phyloP scores from a whole-genome alignment of 768 basidiomycete genomes.

The Tricholoma furcatifolium region DNA sequence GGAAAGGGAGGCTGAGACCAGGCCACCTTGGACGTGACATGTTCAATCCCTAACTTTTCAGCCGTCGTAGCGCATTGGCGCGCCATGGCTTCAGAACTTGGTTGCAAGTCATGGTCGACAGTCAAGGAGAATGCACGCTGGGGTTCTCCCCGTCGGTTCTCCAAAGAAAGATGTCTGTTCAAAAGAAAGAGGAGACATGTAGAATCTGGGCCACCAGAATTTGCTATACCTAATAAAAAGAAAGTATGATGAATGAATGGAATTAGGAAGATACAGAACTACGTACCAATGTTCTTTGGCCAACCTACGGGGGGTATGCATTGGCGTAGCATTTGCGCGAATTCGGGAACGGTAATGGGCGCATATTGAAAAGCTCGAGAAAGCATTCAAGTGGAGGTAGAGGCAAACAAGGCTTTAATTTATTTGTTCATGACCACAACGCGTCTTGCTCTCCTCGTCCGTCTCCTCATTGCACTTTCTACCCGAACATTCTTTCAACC shows the following conservation, averaged over 20 bases:
- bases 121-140: slow-evolving; percentile 52
- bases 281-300: slow-evolving; percentile 44
- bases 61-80: slow-evolving; percentile 43
- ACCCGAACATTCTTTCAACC: slow-evolving; percentile 93
- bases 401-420: neutral
- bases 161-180: slow-evolving; percentile 36
- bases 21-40: slow-evolving; percentile 45
- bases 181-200: slow-evolving; percentile 75
- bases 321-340: slow-evolving; percentile 41
- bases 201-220: slow-evolving; percentile 84
- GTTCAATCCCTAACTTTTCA: slow-evolving; percentile 39
- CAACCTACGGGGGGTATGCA: slow-evolving; percentile 52
- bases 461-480: slow-evolving; percentile 60
- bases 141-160: slow-evolving; percentile 16
- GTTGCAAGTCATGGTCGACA: slow-evolving; percentile 71
- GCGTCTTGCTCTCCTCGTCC: slow-evolving; percentile 42
- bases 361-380: slow-evolving; percentile 6
- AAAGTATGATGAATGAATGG: neutral
- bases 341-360: slow-evolving; percentile 50
- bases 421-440: slow-evolving; percentile 17
- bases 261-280: neutral
- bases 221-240: slow-evolving; percentile 56
- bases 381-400: slow-evolving; percentile 5
- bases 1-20: slow-evolving; percentile 62
- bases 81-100: slow-evolving; percentile 56